Conservation (phyloP, 805 yeast genomes). For the Scheffersomyces amazonensis region DNA sequence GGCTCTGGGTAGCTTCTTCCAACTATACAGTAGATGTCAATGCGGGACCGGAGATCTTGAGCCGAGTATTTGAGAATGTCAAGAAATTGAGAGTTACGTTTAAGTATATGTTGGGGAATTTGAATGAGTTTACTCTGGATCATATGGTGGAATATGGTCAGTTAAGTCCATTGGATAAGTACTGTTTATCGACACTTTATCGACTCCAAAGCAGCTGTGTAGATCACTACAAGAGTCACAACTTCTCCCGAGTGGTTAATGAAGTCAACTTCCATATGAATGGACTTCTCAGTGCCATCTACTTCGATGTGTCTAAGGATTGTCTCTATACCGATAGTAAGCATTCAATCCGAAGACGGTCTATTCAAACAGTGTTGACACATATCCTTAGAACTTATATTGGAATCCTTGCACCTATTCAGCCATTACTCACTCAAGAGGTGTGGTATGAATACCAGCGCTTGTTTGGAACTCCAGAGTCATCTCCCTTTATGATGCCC, state of each 20-base stretch:
- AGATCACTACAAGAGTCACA: conserved; percentile 50
- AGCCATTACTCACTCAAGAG: conserved; percentile 85
- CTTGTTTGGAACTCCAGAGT: conserved; percentile 5
- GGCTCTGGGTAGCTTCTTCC: conserved; percentile 87
- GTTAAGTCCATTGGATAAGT: conserved; percentile 53
- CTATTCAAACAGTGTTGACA: conserved; percentile 64
- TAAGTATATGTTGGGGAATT: conserved; percentile 76
- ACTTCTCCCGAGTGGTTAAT: conserved; percentile 70
- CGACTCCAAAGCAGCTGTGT: conserved; percentile 41
- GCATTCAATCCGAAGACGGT: conserved; percentile 48
- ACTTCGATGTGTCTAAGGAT: conserved; percentile 86
- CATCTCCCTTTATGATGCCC: conserved; percentile 49
- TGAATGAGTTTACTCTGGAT: conserved; percentile 43
- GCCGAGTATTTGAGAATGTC: conserved; percentile 73
- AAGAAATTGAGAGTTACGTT: conserved; percentile 83
- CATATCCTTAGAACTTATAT: conserved; percentile 59
- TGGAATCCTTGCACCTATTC: conserved; percentile 72
- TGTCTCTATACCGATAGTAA: conserved; percentile 68
- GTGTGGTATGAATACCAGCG: conserved; percentile 60
- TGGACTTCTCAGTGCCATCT: conserved; percentile 72
- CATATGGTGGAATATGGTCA: conserved; percentile 34
- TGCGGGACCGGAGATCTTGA: conserved; percentile 67
- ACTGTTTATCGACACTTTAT: conserved; percentile 54
- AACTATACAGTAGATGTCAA: conserved; percentile 81
- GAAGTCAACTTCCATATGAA: conserved; percentile 70